Base-by-base conservation (phyloP, 192 early-diverging fungal genomes). In the Rhizophagus clarus region DNA sequence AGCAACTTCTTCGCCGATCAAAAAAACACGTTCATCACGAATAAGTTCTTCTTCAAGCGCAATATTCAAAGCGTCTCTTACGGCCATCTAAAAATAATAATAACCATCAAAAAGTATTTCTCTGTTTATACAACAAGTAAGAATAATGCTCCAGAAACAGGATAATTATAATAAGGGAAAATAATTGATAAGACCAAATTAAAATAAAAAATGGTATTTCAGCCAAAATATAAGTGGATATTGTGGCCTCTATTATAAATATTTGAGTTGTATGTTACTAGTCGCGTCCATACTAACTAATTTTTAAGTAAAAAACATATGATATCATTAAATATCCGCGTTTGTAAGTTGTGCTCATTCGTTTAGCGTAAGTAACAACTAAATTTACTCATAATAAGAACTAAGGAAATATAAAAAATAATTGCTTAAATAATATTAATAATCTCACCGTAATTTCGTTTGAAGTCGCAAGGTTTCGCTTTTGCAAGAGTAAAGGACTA, bases 21-120 rank as follows among this genome's bases (percentile, higher is more conserved):
- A 83, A 86, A 95, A 97, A 70, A 99, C 94, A 17, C 90, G 94
- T 78, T 96, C 93, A 85, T 99, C 97, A 61, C 87, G 85, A 64
- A 86, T 81, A 95, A 99, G 96, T 89, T 99, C 97, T 87, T 97
- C 96, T 82, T 99, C 97, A 85, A 99, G 91, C 56, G 97, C 97
- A 85, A 93, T 90, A 90, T 99, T 99, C 79, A 98, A 87, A 29
- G 97, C 97, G 80, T 99, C 97, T 84, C 97, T 95, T 66, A 99
- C 97, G 64, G 97, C 96, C 89, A 98, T 91, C 94, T 96, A 89
- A 14, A 71, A 22, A 42, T 37, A 71, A 71, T 28, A 64, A 64
- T 56, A 56, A 56, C 51, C 51, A 56, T 56, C 20, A 17, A 56
- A 56, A 45, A 22, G 5, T 56, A 56, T 56, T 14, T 49, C 51